Evolutionary conservation across 495 filamentous ascomycete species (phyloP).

Genomic region (Cercophora samala): DNA sequence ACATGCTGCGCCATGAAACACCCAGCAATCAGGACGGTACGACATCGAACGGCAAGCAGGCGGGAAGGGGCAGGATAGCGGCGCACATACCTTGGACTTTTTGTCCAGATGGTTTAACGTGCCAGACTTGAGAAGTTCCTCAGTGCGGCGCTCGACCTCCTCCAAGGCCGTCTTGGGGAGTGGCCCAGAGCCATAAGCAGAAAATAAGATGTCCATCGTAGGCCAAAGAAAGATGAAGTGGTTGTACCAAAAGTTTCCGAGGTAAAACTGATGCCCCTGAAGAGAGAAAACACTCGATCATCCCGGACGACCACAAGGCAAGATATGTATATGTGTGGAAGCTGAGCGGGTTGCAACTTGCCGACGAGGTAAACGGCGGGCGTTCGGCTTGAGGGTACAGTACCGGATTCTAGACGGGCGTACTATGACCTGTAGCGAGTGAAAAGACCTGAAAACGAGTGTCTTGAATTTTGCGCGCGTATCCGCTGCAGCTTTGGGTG

Average conservation of each 20-base stretch:
- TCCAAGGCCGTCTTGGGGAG: slow-evolving; percentile 29
- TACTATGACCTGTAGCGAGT: slow-evolving; percentile 15
- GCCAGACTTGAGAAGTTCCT: slow-evolving; percentile 37
- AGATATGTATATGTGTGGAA: slow-evolving; percentile 15
- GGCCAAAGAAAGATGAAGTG: slow-evolving; percentile 11
- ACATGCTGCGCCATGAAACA: slow-evolving; percentile 28
- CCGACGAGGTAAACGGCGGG: slow-evolving; percentile 21
- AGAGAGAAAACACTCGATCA: background rate
- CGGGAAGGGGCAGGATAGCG: slow-evolving; percentile 10
- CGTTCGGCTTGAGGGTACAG: slow-evolving; percentile 17
- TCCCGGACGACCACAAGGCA: slow-evolving; percentile 4
- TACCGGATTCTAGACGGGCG: background rate
- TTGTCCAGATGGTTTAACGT: slow-evolving; percentile 49
- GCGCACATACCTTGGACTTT: slow-evolving; percentile 47
- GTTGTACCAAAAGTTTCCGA: background rate
- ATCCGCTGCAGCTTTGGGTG: slow-evolving; percentile 35
- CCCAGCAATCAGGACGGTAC: slow-evolving; percentile 22
- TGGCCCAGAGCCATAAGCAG: slow-evolving; percentile 21
- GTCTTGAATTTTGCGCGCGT: slow-evolving; percentile 34
- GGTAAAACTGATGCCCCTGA: background rate
- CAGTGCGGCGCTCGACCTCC: slow-evolving; percentile 24
- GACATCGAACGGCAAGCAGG: slow-evolving; percentile 10
- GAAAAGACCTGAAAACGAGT: slow-evolving; percentile 19
- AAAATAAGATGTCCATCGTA: slow-evolving; percentile 29
- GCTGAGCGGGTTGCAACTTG: slow-evolving; percentile 10